Percentiles rank a stretch among this genome's conserved stretches.
Evolutionary conservation across 1,284 basidiomycete species (phyloP).

Genomic region (Ustilago crameri): DNA sequence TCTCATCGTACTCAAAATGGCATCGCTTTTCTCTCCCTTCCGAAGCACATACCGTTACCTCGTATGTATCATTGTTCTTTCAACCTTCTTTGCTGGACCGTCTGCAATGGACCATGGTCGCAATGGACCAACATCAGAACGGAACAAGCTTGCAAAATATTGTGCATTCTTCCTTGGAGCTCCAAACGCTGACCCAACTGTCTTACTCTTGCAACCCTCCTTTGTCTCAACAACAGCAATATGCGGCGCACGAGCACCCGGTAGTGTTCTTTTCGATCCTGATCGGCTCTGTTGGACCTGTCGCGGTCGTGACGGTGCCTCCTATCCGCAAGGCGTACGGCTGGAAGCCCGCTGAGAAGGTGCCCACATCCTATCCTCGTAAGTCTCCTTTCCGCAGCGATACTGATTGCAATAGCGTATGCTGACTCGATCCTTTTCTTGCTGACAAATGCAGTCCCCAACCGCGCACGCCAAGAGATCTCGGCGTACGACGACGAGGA

Average conservation of each 20-base stretch:
- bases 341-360: conserved; percentile 78
- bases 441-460: conserved; percentile 47
- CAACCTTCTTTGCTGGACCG: no score
- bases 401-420: neutral
- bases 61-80: conserved; percentile 35
- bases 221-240: conserved; percentile 71
- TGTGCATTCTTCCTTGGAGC: no score
- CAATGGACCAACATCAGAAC: neutral
- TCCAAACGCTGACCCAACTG: neutral
- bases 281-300: conserved; percentile 76
- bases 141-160: no score
- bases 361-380: conserved; percentile 89
- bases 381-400: neutral
- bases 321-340: conserved; percentile 80
- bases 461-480: conserved; percentile 55
- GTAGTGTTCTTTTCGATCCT: conserved; percentile 88
- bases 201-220: neutral
- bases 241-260: conserved; percentile 89
- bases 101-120: neutral
- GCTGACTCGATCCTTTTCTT: neutral
- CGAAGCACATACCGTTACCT: conserved; percentile 62
- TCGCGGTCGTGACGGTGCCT: conserved; percentile 80
- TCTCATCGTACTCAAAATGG: conserved; percentile 16
- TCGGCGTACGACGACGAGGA: conserved; percentile 61
- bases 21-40: conserved; percentile 59